These are phyloP conservation scores for Fraxinus quadrangulata DNA, from an alignment of 257 asterid genomes.

Conservation along the genomic window DNA sequence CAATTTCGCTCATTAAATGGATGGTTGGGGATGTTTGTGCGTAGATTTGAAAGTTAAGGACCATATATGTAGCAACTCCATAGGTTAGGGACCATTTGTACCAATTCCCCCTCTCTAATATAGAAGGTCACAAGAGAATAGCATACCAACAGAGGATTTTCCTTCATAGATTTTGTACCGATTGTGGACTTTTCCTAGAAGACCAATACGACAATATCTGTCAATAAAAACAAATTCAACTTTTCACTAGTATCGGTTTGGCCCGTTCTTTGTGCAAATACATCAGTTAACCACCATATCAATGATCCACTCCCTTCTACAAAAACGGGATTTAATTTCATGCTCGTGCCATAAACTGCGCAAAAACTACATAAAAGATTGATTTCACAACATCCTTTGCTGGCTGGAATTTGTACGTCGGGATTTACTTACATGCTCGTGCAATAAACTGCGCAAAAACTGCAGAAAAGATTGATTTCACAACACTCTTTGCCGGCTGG, in stretches of 20 bases:
- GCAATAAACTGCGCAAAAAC: not conserved
- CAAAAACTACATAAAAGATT: not conserved
- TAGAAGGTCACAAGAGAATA: not conserved
- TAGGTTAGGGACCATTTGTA: no score
- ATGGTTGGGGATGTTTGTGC: no score
- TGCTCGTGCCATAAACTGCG: no score
- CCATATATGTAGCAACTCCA: no score
- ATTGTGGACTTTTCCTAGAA: not conserved
- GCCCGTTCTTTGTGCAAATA: not conserved
- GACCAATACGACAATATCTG: not conserved
- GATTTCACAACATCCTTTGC: slow-evolving; percentile 51
- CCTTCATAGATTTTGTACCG: not conserved
- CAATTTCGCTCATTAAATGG: no score
- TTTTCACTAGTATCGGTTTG: not conserved
- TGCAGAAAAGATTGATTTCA: slow-evolving; percentile 24
- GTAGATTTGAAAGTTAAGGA: not conserved
- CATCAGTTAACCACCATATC: not conserved
- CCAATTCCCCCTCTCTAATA: no score
- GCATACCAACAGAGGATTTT: not conserved
- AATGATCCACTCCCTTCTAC: not conserved
- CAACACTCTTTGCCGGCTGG: slow-evolving; percentile 58
- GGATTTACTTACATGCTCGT: not conserved
- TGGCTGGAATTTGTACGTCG: slow-evolving; percentile 42
- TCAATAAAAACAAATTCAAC: not conserved
- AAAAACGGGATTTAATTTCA: not conserved